Evolutionary conservation across 2,329 filamentous ascomycete species (phyloP).

Genomic region (Bipolaris cookei): DNA sequence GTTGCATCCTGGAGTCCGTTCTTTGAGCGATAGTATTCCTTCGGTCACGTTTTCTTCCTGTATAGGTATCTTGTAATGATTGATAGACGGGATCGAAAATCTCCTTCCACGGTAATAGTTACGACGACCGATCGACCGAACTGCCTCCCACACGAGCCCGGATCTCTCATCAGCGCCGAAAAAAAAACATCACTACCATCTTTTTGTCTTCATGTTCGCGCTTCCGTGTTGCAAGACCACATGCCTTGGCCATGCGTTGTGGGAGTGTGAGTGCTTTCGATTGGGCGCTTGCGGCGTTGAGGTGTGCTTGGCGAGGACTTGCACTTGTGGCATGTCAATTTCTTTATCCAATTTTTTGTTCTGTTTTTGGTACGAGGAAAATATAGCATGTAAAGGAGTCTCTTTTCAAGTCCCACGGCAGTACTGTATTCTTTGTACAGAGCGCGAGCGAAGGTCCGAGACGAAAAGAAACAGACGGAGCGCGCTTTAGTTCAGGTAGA

Average conservation of each 20-base stretch:
- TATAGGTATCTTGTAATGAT: slow-evolving; percentile 53
- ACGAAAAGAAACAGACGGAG: slow-evolving; percentile 12
- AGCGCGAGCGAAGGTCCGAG: slow-evolving; percentile 2
- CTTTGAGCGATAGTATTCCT: slow-evolving; percentile 40
- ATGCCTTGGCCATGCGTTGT: slow-evolving; percentile 26
- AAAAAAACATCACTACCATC: slow-evolving; percentile 23
- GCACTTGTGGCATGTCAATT: slow-evolving; percentile 34
- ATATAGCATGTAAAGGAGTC: slow-evolving; percentile 40
- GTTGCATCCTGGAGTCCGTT: slow-evolving; percentile 47
- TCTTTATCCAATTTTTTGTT: slow-evolving; percentile 27
- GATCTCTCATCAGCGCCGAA: slow-evolving; percentile 31
- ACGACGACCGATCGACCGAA: slow-evolving; percentile 36
- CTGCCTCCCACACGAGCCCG: slow-evolving; percentile 32
- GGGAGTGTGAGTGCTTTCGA: slow-evolving; percentile 28
- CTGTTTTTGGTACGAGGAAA: slow-evolving; percentile 31
- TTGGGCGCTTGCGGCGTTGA: slow-evolving; percentile 38
- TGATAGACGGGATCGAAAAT: slow-evolving; percentile 50
- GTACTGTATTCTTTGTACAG: slow-evolving; percentile 25
- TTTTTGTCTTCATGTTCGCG: slow-evolving; percentile 30
- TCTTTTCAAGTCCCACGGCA: slow-evolving; percentile 20
- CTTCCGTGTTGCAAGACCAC: slow-evolving; percentile 28
- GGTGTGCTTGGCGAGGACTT: slow-evolving; percentile 24
- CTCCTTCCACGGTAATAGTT: slow-evolving; percentile 45
- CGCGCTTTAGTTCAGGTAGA: slow-evolving; percentile 30
- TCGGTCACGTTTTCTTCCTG: slow-evolving; percentile 44